A percentile compares a stretch with the other conserved stretches of the same genome.
These are phyloP conservation scores for Paxillus rubicundulus DNA, from an alignment of 768 basidiomycete genomes.

Conservation along the genomic window DNA sequence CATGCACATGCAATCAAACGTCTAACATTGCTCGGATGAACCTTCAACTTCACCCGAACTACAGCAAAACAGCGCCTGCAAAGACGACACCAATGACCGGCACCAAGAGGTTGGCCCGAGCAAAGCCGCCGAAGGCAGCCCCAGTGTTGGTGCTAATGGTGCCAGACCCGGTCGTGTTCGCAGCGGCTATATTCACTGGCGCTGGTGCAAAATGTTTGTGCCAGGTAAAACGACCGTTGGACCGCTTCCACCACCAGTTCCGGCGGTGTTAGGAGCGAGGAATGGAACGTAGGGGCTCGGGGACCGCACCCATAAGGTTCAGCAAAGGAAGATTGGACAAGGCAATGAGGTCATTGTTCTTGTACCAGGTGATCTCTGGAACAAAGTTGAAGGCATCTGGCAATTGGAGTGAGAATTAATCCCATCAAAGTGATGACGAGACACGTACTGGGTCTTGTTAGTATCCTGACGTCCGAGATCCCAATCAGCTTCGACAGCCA, in stretches of 20 bases:
- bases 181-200: conserved; percentile 40
- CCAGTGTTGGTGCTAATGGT: not conserved
- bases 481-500: conserved; percentile 61
- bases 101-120: conserved; percentile 2
- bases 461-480: conserved; percentile 52
- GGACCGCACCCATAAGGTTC: conserved; percentile 36
- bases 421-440: conserved; percentile 26
- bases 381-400: conserved; percentile 53
- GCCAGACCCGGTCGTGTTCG: not conserved
- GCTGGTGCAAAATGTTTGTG: conserved; percentile 32
- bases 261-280: too few species aligned
- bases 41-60: conserved; percentile 1
- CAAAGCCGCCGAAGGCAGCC: conserved; percentile 1
- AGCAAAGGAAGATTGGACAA: conserved; percentile 32
- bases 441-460: conserved; percentile 36
- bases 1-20: too few species aligned
- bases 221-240: not conserved
- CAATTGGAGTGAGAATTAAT: not conserved
- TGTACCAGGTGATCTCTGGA: conserved; percentile 44
- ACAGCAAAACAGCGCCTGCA: conserved; percentile 13
- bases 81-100: conserved; percentile 9
- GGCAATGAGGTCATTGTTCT: conserved; percentile 34
- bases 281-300: conserved; percentile 20
- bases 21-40: too few species aligned
- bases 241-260: too few species aligned